Percentiles rank a stretch among this genome's conserved stretches.
Conservation (phyloP, 2,329 filamentous ascomycete species). For the Fusarium sp. region DNA sequence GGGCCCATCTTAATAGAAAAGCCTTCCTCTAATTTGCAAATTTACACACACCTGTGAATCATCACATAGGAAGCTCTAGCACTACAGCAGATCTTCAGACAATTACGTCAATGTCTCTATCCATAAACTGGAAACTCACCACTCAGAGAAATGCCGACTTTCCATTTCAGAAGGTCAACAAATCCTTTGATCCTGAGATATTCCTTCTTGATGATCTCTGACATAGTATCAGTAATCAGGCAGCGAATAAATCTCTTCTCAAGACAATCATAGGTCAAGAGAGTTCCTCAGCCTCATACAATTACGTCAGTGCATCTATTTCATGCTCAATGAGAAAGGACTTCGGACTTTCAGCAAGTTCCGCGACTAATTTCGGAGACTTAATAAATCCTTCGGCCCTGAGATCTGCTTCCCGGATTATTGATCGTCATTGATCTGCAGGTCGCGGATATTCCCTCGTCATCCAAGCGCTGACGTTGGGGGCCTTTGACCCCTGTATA, state of each 20-base stretch:
- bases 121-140: background rate
- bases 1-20: rapidly evolving
- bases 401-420: background rate
- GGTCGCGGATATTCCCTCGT: background rate
- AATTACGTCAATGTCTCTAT: background rate
- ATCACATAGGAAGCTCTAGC: background rate
- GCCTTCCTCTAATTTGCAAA: too few relatives aligned
- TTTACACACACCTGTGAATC: rapidly evolving
- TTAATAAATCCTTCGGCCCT: background rate
- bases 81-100: background rate
- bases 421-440: background rate
- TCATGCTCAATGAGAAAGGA: too few relatives aligned
- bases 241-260: background rate
- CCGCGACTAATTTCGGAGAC: background rate
- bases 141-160: background rate
- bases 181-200: background rate
- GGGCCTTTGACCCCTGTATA: background rate
- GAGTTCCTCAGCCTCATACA: background rate
- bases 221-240: background rate
- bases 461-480: background rate
- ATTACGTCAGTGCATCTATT: background rate
- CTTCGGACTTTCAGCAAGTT: background rate
- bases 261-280: background rate
- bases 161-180: background rate
- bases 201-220: background rate